Evolutionary conservation across 768 basidiomycete genomes (phyloP).

Genomic region (Sutorius australiensis): DNA sequence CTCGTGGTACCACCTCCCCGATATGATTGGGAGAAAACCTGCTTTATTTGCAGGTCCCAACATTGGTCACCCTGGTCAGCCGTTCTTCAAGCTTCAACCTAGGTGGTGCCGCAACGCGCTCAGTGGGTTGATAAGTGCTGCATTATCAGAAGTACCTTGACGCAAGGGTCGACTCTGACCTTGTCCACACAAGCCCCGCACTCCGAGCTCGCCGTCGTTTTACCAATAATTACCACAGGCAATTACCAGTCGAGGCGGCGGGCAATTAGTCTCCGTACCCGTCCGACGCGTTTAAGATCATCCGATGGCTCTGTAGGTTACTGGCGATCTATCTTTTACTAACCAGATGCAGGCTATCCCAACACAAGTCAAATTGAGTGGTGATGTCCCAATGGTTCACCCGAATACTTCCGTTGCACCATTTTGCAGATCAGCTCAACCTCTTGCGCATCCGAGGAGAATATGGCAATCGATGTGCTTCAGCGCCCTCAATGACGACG

Average conservation of each 20-base stretch:
- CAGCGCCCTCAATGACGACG: not conserved
- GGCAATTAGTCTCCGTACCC: not conserved
- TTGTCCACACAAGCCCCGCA: not conserved
- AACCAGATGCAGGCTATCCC: not conserved
- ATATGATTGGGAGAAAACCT: constrained; percentile 11
- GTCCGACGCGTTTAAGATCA: not conserved
- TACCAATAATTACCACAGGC: not conserved
- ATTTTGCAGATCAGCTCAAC: not conserved
- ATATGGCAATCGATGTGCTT: not conserved
- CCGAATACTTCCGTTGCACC: not conserved
- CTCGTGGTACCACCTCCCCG: constrained; percentile 19
- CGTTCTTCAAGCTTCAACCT: not conserved
- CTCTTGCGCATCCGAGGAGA: not conserved
- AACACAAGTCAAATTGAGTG: not conserved
- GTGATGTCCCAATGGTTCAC: not conserved
- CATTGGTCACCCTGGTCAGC: not conserved
- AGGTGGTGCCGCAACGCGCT: constrained; percentile 4
- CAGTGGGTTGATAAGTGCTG: not conserved
- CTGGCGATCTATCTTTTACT: not conserved
- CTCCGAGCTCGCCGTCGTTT: not conserved
- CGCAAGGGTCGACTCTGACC: not conserved
- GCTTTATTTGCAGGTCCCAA: constrained; percentile 7
- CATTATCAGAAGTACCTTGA: not conserved
- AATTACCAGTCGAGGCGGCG: too few species aligned
- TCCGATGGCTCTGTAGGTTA: too few species aligned